These are phyloP conservation scores for Crithidia fasciculata DNA, from an alignment of 208 protist genomes.

Conservation along the genomic window DNA sequence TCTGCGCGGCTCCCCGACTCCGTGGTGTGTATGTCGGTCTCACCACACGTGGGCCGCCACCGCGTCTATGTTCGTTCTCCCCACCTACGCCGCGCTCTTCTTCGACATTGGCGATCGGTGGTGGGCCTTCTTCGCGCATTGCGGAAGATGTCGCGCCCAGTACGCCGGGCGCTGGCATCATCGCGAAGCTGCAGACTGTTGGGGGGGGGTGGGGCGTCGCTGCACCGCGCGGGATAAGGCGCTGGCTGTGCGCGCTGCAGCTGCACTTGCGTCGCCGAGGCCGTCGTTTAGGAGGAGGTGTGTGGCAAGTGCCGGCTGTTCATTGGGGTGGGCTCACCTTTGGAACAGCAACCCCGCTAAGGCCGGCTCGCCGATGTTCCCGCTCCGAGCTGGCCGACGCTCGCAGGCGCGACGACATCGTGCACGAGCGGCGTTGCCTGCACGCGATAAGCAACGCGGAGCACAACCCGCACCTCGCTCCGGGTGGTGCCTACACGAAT, in stretches of 20 bases:
- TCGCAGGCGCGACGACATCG: conserved; percentile 26
- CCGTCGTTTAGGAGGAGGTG: conserved; percentile 49
- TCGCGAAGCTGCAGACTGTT: conserved; percentile 69
- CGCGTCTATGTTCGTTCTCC: conserved; percentile 42
- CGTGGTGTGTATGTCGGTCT: conserved; percentile 11
- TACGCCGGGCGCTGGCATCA: conserved; percentile 44
- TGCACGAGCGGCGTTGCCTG: conserved; percentile 65
- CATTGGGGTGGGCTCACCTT: conserved; percentile 70
- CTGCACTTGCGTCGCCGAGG: conserved; percentile 44
- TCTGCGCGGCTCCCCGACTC: neutral
- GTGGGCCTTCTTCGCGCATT: conserved; percentile 51
- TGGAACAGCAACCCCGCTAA: conserved; percentile 53
- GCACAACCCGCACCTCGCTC: conserved; percentile 33
- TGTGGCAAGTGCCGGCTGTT: conserved; percentile 71
- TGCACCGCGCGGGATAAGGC: conserved; percentile 65
- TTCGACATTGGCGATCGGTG: conserved; percentile 40
- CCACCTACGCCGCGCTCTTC: conserved; percentile 37
- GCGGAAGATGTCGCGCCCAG: conserved; percentile 56
- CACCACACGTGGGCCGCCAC: neutral
- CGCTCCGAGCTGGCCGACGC: conserved; percentile 39
- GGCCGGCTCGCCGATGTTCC: conserved; percentile 58
- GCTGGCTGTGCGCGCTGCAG: conserved; percentile 54
- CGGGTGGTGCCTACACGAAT: conserved; percentile 15
- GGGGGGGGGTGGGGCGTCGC: conserved; percentile 82
- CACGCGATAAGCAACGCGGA: conserved; percentile 58